Percentiles rank a stretch among this genome's conserved stretches.
Conservation (phyloP, 2,329 filamentous ascomycete genomes). For the Colletotrichum higginsianum region DNA sequence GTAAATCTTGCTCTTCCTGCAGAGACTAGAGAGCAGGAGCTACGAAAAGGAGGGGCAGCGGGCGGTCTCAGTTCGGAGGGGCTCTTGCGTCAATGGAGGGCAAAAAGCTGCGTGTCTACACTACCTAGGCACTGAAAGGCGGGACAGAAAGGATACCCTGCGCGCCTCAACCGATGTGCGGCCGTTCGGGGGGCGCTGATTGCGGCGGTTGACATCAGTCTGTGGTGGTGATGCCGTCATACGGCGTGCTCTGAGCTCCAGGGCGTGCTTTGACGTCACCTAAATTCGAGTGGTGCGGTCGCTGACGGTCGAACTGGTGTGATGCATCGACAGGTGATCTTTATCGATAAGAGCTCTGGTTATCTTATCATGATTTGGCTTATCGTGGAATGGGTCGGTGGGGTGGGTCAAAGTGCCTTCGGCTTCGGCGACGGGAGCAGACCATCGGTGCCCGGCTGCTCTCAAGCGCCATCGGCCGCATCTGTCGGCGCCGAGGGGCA, state of each 20-base stretch:
- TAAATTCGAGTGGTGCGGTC: not conserved
- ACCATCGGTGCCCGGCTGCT: no score
- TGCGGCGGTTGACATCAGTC: slow-evolving; percentile 41
- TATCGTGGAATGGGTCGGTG: not conserved
- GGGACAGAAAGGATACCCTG: slow-evolving; percentile 6
- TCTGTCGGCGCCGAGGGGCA: no score
- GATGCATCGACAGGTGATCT: not conserved
- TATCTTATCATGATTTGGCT: slow-evolving; percentile 10
- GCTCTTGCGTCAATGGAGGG: slow-evolving; percentile 38
- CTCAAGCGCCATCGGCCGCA: slow-evolving; percentile 11
- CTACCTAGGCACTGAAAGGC: slow-evolving; percentile 7
- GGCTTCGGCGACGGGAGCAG: no score
- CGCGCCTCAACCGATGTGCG: not conserved
- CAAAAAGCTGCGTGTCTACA: not conserved
- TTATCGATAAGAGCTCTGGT: slow-evolving; percentile 13
- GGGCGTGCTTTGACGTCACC: slow-evolving; percentile 38
- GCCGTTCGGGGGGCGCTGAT: slow-evolving; percentile 9
- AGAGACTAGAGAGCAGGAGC: not conserved
- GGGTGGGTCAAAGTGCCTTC: no score
- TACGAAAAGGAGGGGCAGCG: slow-evolving; percentile 3
- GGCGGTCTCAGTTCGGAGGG: slow-evolving; percentile 18
- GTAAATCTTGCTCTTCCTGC: not conserved
- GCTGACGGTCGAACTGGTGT: slow-evolving; percentile 1
- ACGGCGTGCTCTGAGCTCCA: slow-evolving; percentile 14
- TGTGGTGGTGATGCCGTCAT: slow-evolving; percentile 41